Evolutionary conservation across 2,329 filamentous ascomycete species (phyloP).

Genomic region (Cladophialophora exuberans): DNA sequence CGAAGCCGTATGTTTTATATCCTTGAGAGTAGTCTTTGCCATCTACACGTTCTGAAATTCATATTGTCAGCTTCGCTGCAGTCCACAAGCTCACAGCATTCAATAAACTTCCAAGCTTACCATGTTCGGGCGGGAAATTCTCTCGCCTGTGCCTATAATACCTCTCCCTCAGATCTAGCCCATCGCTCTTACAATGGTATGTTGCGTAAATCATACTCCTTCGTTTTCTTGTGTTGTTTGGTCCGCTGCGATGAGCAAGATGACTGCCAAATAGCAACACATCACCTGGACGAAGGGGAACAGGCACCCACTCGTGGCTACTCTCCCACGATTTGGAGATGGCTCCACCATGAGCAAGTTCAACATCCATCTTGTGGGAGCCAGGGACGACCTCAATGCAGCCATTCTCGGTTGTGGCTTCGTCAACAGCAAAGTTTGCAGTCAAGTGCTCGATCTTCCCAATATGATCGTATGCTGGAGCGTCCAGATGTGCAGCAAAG

Average conservation of each 20-base stretch:
- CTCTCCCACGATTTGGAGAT: slow-evolving; percentile 38
- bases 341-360: slow-evolving; percentile 37
- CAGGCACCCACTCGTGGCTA: slow-evolving; percentile 37
- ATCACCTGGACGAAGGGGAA: slow-evolving; percentile 38
- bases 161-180: slow-evolving; percentile 14
- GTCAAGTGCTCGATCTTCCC: slow-evolving; percentile 42
- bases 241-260: slow-evolving; percentile 39
- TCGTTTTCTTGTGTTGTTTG: slow-evolving; percentile 34
- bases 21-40: slow-evolving; percentile 24
- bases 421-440: slow-evolving; percentile 40
- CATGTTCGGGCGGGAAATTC: slow-evolving; percentile 23
- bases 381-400: slow-evolving; percentile 41
- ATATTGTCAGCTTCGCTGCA: not conserved
- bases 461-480: slow-evolving; percentile 42
- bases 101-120: slow-evolving; percentile 3
- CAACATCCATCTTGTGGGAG: slow-evolving; percentile 41
- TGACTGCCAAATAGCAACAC: slow-evolving; percentile 41
- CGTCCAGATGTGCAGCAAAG: slow-evolving; percentile 41
- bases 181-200: slow-evolving; percentile 29
- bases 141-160: slow-evolving; percentile 23
- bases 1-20: slow-evolving; percentile 23
- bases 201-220: slow-evolving; percentile 38
- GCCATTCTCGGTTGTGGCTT: slow-evolving; percentile 38
- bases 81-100: not conserved
- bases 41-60: slow-evolving; percentile 13